Evolutionary conservation across 306 rosid genomes (phyloP).

Genomic region (Elaeagnus macrophylla): DNA sequence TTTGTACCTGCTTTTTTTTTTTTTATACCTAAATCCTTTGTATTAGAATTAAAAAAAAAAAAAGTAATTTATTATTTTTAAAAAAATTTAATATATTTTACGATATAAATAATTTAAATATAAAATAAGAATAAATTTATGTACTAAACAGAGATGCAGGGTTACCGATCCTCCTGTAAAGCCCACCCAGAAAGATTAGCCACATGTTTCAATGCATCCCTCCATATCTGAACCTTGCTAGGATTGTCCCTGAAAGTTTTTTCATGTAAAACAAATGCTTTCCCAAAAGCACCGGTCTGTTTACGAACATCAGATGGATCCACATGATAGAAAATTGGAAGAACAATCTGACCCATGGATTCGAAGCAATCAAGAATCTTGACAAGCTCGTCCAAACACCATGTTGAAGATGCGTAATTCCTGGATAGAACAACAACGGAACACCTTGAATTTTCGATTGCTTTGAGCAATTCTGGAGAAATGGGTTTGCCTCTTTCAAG

Average conservation of each 20-base stretch:
- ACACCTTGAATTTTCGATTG: neutral
- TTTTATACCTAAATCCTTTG: too few species aligned
- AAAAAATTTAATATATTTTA: too few species aligned
- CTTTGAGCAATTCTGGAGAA: neutral
- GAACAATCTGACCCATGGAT: neutral
- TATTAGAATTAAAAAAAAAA: too few species aligned
- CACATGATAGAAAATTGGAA: conserved; percentile 15
- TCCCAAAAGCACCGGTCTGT: neutral
- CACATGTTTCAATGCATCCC: neutral
- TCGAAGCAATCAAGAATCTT: neutral
- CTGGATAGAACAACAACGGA: neutral
- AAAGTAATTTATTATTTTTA: too few species aligned
- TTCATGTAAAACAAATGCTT: conserved; percentile 7
- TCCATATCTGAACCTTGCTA: neutral
- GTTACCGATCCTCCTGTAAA: too few species aligned
- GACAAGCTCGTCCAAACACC: neutral
- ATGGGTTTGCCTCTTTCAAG: neutral
- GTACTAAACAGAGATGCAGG: too few species aligned
- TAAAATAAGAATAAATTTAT: too few species aligned
- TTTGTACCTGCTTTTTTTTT: too few species aligned
- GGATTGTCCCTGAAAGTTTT: neutral
- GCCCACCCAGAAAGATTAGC: neutral
- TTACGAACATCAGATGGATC: conserved; percentile 1
- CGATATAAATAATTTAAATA: too few species aligned
- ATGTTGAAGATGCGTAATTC: neutral